Evolutionary conservation across 495 filamentous ascomycete species (phyloP).

Genomic region (Parathielavia hyrcaniae): DNA sequence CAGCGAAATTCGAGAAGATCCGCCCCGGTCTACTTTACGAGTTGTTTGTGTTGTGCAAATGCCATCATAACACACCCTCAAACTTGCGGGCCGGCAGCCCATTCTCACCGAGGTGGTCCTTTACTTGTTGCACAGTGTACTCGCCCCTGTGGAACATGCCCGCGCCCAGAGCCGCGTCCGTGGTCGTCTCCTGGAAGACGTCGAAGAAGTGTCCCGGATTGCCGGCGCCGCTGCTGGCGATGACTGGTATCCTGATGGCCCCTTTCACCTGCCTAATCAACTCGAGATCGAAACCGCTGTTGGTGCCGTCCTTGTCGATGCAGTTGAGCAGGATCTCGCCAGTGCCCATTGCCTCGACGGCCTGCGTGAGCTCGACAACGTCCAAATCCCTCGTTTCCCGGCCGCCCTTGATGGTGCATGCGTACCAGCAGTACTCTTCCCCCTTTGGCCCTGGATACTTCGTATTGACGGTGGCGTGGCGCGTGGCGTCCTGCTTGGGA

Average conservation of each 20-base stretch:
- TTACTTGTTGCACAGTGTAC: conserved; percentile 93
- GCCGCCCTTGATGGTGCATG: conserved; percentile 93
- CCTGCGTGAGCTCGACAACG: conserved; percentile 75
- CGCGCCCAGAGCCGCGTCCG: conserved; percentile 89
- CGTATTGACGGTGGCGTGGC: conserved; percentile 73
- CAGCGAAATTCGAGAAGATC: neutral
- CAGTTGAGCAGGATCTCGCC: conserved; percentile 95
- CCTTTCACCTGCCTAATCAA: conserved; percentile 80
- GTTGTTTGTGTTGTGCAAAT: neutral
- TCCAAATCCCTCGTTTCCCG: conserved; percentile 86
- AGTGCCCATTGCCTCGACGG: conserved; percentile 92
- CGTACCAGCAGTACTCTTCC: conserved; percentile 90
- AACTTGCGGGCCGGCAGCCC: conserved; percentile 70
- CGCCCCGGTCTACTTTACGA: neutral
- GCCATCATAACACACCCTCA: conserved; percentile 47
- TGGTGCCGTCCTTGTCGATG: conserved; percentile 95
- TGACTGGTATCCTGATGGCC: conserved; percentile 82
- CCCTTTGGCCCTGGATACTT: conserved; percentile 62
- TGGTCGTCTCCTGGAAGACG: conserved; percentile 76
- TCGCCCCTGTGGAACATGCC: conserved; percentile 97
- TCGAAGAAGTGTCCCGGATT: conserved; percentile 84
- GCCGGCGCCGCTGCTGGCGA: conserved; percentile 90
- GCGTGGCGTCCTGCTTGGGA: conserved; percentile 60
- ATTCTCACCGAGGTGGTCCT: conserved; percentile 64
- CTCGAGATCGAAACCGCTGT: conserved; percentile 91